Base-by-base conservation (phyloP, 768 basidiomycete genomes). In the Filobasidium wieringae region DNA sequence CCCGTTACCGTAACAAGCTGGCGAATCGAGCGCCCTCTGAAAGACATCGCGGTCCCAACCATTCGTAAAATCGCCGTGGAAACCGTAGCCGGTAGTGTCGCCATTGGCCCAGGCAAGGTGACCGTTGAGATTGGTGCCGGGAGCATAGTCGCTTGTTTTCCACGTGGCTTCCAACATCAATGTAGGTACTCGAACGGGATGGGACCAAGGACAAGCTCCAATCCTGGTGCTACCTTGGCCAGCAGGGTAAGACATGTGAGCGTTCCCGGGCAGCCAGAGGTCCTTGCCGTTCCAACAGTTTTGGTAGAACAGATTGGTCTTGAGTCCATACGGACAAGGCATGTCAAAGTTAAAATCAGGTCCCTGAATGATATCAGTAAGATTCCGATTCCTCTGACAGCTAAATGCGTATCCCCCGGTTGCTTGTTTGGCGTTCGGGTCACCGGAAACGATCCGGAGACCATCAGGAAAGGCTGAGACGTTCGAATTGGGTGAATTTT, bases 41-140 rank as follows among this genome's bases (percentile, higher is more conserved):
- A 84, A 76, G 32, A 82, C 77, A 51, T 78, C 79, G 0, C 66
- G 62, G 47, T 81, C 79, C 84, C 84, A 85, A 15, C 84, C 40
- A 51, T 66, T 65, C 39, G 64, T 57, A 36, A 69, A 70, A 45
- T 68, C 66, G 30, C 59, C 69, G 55, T 71, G 71, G 62, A 81
- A 78, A 66, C 82, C 82, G 64, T 80, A 81, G 9, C 82, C 82
- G 34, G 81, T 83, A 11, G 78, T 77, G 65, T 85, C 84, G 33
- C 84, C 84, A 60, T 80, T 73, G 19, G 82, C 77, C 68, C 68
- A 70, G 31, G 62, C 63, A 4, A 68, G 56, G 49, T 68, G 63
- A 24, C 70, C 70, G 27, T 57, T 56, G 22, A 67, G 45, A 4
- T 41, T 34, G 58, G 61, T 54, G 4, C 55, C 60, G 54, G 4